These are phyloP conservation scores for Nectriaceae sp. DNA, from an alignment of 2,329 filamentous ascomycete genomes.

Conservation along the genomic window DNA sequence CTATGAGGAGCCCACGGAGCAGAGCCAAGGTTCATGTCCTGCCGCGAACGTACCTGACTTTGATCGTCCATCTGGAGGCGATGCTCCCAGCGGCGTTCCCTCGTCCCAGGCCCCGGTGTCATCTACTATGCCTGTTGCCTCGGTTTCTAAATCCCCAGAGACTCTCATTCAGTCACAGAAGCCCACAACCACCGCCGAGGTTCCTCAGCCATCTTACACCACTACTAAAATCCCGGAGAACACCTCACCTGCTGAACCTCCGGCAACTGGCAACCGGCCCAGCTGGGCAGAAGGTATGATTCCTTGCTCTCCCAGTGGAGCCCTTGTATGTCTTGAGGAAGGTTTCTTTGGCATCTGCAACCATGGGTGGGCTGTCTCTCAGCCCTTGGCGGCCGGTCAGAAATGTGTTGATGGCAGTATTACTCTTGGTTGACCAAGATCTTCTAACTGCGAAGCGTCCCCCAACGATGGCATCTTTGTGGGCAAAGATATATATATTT, in stretches of 20 bases:
- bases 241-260: neutral
- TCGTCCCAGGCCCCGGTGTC: neutral
- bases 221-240: neutral
- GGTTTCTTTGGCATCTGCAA: slow-evolving; percentile 27
- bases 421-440: too few species aligned
- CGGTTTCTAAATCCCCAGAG: neutral
- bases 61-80: slow-evolving; percentile 1
- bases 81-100: neutral
- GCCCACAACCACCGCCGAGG: neutral
- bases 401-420: slow-evolving; percentile 21
- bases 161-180: neutral
- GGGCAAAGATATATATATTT: too few species aligned
- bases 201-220: neutral
- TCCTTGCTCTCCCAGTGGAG: slow-evolving; percentile 15
- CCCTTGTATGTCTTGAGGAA: slow-evolving; percentile 18
- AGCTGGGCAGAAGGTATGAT: slow-evolving; percentile 15
- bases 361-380: slow-evolving; percentile 21
- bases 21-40: slow-evolving; percentile 16
- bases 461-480: too few species aligned
- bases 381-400: slow-evolving; percentile 19
- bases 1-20: slow-evolving; percentile 14
- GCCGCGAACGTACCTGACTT: slow-evolving; percentile 20
- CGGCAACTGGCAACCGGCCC: slow-evolving; percentile 6
- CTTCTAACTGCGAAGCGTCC: too few species aligned
- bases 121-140: neutral